These are phyloP conservation scores for Austropuccinia psidii DNA, from an alignment of 1,284 basidiomycete species.

Conservation along the genomic window DNA sequence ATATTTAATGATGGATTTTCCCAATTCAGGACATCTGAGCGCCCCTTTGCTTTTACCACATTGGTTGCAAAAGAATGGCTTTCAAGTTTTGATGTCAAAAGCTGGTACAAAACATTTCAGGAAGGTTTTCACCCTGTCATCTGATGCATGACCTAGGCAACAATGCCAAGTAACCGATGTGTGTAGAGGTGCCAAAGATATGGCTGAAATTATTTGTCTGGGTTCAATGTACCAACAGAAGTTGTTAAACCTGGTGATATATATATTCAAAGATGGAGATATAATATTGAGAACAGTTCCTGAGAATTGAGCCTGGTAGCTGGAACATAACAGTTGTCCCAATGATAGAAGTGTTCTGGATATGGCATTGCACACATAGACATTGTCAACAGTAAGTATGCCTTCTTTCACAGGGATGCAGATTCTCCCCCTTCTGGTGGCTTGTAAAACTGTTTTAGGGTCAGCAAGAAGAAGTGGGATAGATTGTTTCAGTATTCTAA, in stretches of 20 bases:
- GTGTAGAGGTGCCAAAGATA: too few species aligned
- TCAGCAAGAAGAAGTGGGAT: not conserved
- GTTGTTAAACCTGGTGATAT: not conserved
- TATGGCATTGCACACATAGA: not conserved
- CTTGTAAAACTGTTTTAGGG: not conserved
- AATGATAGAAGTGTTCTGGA: not conserved
- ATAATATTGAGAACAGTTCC: too few species aligned
- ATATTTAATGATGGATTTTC: not conserved
- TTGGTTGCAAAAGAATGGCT: not conserved
- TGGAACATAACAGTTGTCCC: too few species aligned
- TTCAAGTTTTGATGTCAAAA: not conserved
- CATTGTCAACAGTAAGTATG: not conserved
- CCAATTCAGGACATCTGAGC: not conserved
- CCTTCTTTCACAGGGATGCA: not conserved
- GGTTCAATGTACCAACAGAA: slow-evolving; percentile 3
- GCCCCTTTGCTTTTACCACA: not conserved
- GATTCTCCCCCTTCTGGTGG: not conserved
- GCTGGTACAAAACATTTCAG: not conserved
- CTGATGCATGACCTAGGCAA: not conserved
- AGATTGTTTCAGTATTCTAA: not conserved
- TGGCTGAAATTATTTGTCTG: too few species aligned
- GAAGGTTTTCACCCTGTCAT: not conserved
- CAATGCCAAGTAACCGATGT: slow-evolving; percentile 6
- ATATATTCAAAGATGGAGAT: too few species aligned
- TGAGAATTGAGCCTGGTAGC: too few species aligned